Conservation (phyloP, 2,329 filamentous ascomycete species). For the Hymenoscyphus repandus region DNA sequence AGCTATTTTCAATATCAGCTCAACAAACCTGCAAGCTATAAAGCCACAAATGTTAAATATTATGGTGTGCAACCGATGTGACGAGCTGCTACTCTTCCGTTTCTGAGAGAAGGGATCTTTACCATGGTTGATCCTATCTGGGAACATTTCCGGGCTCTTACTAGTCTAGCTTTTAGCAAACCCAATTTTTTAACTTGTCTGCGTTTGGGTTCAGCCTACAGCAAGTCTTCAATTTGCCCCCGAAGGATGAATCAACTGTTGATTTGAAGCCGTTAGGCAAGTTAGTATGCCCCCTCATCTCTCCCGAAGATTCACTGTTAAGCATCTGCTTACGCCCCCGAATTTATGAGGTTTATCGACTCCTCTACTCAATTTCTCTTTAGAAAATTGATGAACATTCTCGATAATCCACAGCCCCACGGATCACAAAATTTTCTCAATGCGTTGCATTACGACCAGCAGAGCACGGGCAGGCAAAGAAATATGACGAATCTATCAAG, state of each 20-base stretch:
- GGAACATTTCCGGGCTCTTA: constrained; percentile 32
- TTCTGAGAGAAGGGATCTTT: constrained; percentile 16
- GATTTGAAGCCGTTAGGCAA: constrained; percentile 4
- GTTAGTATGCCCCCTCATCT: constrained; percentile 15
- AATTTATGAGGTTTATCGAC: constrained; percentile 31
- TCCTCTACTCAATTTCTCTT: constrained; percentile 53
- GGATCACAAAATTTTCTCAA: constrained; percentile 23
- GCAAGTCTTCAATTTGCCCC: constrained; percentile 1
- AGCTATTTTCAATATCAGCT: no score
- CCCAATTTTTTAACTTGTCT: constrained; percentile 55
- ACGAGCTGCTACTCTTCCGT: constrained; percentile 42
- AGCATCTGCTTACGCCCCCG: no score
- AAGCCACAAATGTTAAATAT: constrained; percentile 45
- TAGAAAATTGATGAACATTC: constrained; percentile 46
- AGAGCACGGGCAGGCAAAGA: constrained; percentile 20
- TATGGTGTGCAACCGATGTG: constrained; percentile 49
- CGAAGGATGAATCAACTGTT: constrained; percentile 31
- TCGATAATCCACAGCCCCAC: constrained; percentile 24
- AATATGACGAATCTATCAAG: constrained; percentile 19
- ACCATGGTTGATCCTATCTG: constrained; percentile 14
- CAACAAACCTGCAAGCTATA: no score
- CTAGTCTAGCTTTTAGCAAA: constrained; percentile 47
- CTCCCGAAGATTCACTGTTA: no score
- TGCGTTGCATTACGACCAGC: constrained; percentile 31
- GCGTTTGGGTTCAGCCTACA: constrained; percentile 59